Conservation (phyloP, 192 early-diverging fungal genomes). For the Backusella tarrabulga region DNA sequence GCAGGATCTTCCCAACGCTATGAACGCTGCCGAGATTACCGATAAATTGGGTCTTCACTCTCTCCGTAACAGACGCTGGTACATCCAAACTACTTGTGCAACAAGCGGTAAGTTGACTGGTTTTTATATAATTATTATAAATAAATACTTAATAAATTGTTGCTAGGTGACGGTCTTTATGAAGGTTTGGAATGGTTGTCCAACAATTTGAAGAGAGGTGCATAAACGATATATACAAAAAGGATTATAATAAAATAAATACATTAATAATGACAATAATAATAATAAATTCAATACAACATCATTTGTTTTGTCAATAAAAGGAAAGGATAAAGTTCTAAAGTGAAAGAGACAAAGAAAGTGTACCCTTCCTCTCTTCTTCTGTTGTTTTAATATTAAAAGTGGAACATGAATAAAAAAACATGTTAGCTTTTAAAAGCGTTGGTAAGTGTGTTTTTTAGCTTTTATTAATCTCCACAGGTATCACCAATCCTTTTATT, state of each 20-base stretch:
- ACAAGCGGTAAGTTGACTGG: constrained; percentile 51
- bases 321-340: background rate
- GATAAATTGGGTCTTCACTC: constrained; percentile 88
- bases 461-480: background rate
- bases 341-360: background rate
- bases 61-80: constrained; percentile 82
- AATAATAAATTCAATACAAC: background rate
- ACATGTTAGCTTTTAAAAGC: background rate
- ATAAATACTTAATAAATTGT: background rate
- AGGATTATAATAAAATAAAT: background rate
- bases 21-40: constrained; percentile 89
- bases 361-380: background rate
- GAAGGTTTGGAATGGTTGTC: constrained; percentile 96
- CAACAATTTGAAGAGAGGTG: constrained; percentile 51
- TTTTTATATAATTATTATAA: background rate
- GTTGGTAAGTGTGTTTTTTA: background rate
- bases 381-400: background rate
- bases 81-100: constrained; percentile 86
- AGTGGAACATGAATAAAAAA: background rate
- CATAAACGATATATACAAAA: background rate
- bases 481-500: background rate
- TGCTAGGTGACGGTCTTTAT: constrained; percentile 88
- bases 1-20: constrained; percentile 97
- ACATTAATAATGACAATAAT: constrained; percentile 2
- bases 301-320: background rate